phyloP scores from a whole-genome alignment of 805 yeast species.

The Wickerhamiella occidentalis region DNA sequence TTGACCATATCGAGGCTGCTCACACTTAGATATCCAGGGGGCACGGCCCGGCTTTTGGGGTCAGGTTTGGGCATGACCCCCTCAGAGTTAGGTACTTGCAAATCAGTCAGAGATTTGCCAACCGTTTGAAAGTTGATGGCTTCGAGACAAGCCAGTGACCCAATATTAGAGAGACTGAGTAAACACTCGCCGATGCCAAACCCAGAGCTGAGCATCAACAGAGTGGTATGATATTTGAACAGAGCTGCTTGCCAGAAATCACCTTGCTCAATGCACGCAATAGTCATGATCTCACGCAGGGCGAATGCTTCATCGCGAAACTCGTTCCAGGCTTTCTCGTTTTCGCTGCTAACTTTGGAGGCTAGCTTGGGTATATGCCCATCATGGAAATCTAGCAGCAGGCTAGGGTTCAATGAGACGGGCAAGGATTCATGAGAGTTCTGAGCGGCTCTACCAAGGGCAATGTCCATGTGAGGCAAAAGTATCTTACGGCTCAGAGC shows the following conservation, averaged over 20 bases:
- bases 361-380: slow-evolving; percentile 14
- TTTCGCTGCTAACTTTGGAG: slow-evolving; percentile 13
- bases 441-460: slow-evolving; percentile 22
- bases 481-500: slow-evolving; percentile 44
- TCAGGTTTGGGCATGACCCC: slow-evolving; percentile 2
- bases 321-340: slow-evolving; percentile 8
- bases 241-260: slow-evolving; percentile 50
- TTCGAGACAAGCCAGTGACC: slow-evolving; percentile 54
- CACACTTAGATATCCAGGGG: slow-evolving; percentile 10
- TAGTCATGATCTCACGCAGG: slow-evolving; percentile 63
- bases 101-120: neutral
- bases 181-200: slow-evolving; percentile 52
- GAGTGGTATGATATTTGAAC: slow-evolving; percentile 50
- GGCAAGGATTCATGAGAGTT: slow-evolving; percentile 33
- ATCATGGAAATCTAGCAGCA: slow-evolving; percentile 14
- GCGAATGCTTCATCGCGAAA: slow-evolving; percentile 68
- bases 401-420: slow-evolving; percentile 16
- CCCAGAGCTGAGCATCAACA: slow-evolving; percentile 64
- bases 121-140: slow-evolving; percentile 46
- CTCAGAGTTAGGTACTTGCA: slow-evolving; percentile 25
- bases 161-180: slow-evolving; percentile 55
- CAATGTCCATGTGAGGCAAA: slow-evolving; percentile 48
- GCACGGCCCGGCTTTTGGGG: neutral
- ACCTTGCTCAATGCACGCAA: slow-evolving; percentile 57
- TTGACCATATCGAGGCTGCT: slow-evolving; percentile 9